phyloP scores from a whole-genome alignment of 495 filamentous ascomycete species.

The Umbilicaria muhlenbergii region DNA sequence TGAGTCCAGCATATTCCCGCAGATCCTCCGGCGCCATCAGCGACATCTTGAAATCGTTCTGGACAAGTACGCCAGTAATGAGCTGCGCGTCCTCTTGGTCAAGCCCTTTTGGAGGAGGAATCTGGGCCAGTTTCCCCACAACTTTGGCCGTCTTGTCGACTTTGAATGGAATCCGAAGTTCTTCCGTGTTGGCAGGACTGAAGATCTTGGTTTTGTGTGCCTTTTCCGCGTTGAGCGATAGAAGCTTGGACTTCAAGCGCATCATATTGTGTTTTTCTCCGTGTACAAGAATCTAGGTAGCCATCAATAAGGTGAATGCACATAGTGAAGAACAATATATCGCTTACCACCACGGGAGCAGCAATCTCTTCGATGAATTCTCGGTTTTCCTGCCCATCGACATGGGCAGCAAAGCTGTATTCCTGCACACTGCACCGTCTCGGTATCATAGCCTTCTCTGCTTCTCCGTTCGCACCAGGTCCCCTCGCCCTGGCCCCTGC shows the following conservation, averaged over 20 bases:
- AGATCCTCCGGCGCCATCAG: slow-evolving; percentile 95
- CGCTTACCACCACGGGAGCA: slow-evolving; percentile 77
- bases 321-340: neutral
- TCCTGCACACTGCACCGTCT: slow-evolving; percentile 84
- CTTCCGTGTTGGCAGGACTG: slow-evolving; percentile 86
- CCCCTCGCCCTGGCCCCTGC: slow-evolving; percentile 30
- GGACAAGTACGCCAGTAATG: slow-evolving; percentile 80
- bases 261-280: slow-evolving; percentile 98
- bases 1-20: slow-evolving; percentile 86
- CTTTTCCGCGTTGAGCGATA: slow-evolving; percentile 77
- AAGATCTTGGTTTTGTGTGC: slow-evolving; percentile 72
- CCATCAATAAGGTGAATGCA: slow-evolving; percentile 12
- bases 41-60: slow-evolving; percentile 91
- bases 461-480: slow-evolving; percentile 41
- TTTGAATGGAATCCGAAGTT: slow-evolving; percentile 86
- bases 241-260: slow-evolving; percentile 80
- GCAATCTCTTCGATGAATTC: slow-evolving; percentile 89
- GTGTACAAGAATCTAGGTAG: slow-evolving; percentile 70
- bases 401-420: slow-evolving; percentile 87
- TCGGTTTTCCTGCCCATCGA: slow-evolving; percentile 87
- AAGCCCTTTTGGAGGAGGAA: slow-evolving; percentile 41
- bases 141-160: slow-evolving; percentile 95
- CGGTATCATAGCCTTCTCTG: slow-evolving; percentile 80
- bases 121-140: slow-evolving; percentile 78
- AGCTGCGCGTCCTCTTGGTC: slow-evolving; percentile 35